Evolutionary conservation across 495 filamentous ascomycete species (phyloP), one percentile per base, ranked within the genome.

Genomic region (Xylaria nigripes): DNA sequence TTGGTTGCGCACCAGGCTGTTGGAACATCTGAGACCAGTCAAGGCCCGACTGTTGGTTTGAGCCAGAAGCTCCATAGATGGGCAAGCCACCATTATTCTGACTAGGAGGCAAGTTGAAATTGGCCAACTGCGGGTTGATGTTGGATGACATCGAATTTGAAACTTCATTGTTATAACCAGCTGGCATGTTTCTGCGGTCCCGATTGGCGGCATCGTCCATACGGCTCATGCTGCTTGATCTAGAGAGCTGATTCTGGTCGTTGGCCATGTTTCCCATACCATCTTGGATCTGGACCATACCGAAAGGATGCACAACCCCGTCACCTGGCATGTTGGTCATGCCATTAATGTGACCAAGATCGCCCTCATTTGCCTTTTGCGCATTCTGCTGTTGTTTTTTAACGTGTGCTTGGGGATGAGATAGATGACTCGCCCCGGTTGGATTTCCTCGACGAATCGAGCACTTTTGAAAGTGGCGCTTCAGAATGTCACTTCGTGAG

Each of bases 401-500:
- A 57, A 91, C 75, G 70, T 93, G 88, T 56, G 86, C 87, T 69
- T 90, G 86, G 40, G 93, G 86, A 71, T 95, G 87, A 51, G 90
- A 90, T 63, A 98, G 72, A 78, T 98, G 92, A 61, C 83, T 93
- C 52, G 85, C 86, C 51, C 90, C 90, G 21, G 87, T 94, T 23
- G 92, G 92, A 73, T 96, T 96, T 43, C 93, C 93, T 59, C 93
- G 83, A 59, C 93, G 83, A 48, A 95, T 84, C 27, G 92, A 95
- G 72, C 93, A 98, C 72, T 98, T 98, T 67, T 95, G 89, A 69
- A 98, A 98, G 70, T 98, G 93, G 54, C 93, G 86, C 75, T 98
- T 98, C 67, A 98, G 74, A 59, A 98, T 98, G 69, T 98, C 93
- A 75, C 89, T 95, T 66, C 93, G 84, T 23, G 91, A 96, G 73